phyloP scores from a whole-genome alignment of 2,329 filamentous ascomycete species.

The Aspergillus proliferans region DNA sequence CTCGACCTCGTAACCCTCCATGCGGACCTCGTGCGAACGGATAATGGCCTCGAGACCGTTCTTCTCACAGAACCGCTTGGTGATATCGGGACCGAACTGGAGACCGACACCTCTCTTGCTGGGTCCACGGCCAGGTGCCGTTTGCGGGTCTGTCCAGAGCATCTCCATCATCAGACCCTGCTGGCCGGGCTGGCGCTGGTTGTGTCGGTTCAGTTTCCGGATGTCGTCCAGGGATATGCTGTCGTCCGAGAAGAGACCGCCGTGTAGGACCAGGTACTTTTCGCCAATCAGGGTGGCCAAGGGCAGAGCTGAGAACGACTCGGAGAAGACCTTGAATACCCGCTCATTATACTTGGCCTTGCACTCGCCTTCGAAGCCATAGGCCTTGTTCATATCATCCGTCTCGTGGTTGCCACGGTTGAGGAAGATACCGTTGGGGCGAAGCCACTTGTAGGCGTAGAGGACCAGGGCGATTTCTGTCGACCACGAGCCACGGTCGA shows the following conservation, averaged over 20 bases:
- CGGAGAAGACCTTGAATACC: constrained; percentile 94
- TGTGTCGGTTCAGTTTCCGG: constrained; percentile 82
- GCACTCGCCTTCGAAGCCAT: constrained; percentile 97
- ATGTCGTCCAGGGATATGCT: constrained; percentile 89
- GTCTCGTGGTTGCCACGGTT: constrained; percentile 99
- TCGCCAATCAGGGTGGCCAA: constrained; percentile 85
- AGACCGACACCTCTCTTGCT: constrained; percentile 95
- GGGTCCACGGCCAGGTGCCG: constrained; percentile 75
- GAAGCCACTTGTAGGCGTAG: constrained; percentile 95
- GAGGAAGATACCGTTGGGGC: constrained; percentile 81
- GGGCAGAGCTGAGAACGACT: constrained; percentile 91
- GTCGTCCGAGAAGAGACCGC: constrained; percentile 91
- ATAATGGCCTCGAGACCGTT: constrained; percentile 94
- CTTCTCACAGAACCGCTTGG: constrained; percentile 91
- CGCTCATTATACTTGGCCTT: constrained; percentile 96
- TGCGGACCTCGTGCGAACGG: constrained; percentile 93
- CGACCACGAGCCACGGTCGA: constrained; percentile 96
- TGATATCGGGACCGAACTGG: constrained; percentile 95
- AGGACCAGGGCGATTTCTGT: constrained; percentile 91
- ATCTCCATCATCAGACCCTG: constrained; percentile 99
- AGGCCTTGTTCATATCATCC: constrained; percentile 98
- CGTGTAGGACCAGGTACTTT: constrained; percentile 89
- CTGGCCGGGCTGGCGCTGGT: constrained; percentile 88
- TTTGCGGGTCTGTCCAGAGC: constrained; percentile 97
- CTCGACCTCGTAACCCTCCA: constrained; percentile 99